Conservation (phyloP, 2,329 filamentous ascomycete genomes). For the Cladorrhinum sp. region DNA sequence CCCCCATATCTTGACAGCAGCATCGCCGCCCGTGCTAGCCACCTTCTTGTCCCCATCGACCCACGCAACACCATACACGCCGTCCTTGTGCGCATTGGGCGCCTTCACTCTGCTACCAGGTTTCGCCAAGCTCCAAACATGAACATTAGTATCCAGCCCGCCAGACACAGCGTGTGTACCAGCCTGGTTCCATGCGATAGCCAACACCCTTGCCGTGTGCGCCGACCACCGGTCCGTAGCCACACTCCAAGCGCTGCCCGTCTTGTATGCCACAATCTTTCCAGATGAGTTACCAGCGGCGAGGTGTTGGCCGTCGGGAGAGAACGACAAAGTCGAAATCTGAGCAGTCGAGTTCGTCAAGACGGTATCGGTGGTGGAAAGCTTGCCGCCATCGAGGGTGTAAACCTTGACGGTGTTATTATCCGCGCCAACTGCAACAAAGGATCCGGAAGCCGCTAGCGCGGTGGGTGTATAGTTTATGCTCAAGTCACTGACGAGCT, state of each 20-base stretch:
- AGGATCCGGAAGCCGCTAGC: constrained; percentile 65
- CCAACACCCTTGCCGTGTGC: constrained; percentile 56
- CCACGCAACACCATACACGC: constrained; percentile 83
- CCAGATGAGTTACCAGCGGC: constrained; percentile 81
- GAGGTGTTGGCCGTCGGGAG: constrained; percentile 69
- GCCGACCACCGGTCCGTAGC: constrained; percentile 72
- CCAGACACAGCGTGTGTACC: constrained; percentile 81
- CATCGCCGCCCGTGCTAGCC: constrained; percentile 80
- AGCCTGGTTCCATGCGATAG: constrained; percentile 71
- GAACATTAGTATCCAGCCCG: constrained; percentile 85
- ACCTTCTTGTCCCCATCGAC: constrained; percentile 63
- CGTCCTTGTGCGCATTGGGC: constrained; percentile 91
- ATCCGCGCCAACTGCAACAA: constrained; percentile 74
- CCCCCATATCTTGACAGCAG: constrained; percentile 85
- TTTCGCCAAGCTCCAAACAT: constrained; percentile 82
- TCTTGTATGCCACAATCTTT: constrained; percentile 81
- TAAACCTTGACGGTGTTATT: constrained; percentile 76
- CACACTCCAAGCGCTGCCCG: constrained; percentile 59
- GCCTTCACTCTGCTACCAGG: constrained; percentile 83
- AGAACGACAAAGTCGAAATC: constrained; percentile 82
- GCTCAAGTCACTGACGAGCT: constrained; percentile 56
- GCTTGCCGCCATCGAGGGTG: constrained; percentile 54
- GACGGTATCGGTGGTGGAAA: constrained; percentile 49
- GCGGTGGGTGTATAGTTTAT: constrained; percentile 65
- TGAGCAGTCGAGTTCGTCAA: constrained; percentile 67